phyloP scores from a whole-genome alignment of 163 green algal genomes.

The Coccomyxa subellipsoidea region DNA sequence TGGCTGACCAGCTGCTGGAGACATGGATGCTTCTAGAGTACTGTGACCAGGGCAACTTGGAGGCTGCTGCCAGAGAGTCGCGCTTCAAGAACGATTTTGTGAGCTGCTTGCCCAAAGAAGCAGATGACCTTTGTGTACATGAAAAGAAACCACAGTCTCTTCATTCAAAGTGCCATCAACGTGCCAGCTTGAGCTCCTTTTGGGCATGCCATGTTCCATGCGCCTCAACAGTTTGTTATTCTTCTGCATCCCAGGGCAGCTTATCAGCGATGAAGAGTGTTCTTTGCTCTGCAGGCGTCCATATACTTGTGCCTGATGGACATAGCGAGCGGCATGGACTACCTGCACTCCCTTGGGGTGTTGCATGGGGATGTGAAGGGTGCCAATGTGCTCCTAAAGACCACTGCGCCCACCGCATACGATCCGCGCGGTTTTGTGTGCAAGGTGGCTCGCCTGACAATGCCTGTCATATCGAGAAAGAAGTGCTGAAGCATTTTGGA shows the following conservation, averaged over 20 bases:
- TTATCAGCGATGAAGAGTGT: neutral
- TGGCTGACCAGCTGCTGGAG: neutral
- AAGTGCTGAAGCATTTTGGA: no score
- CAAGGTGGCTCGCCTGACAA: neutral
- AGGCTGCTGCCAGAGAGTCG: constrained; percentile 35
- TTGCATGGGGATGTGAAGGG: constrained; percentile 44
- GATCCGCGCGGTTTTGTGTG: constrained; percentile 50
- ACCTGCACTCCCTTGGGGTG: constrained; percentile 63
- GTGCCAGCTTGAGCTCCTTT: no score
- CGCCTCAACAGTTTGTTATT: no score
- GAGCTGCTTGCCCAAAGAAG: no score
- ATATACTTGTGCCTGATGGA: constrained; percentile 40
- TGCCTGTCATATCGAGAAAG: no score
- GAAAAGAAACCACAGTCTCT: no score
- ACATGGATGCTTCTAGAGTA: constrained; percentile 18
- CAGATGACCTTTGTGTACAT: no score
- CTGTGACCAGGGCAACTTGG: constrained; percentile 19
- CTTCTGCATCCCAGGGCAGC: no score
- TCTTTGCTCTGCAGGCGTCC: neutral
- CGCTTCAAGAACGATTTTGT: constrained; percentile 46
- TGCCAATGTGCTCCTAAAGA: constrained; percentile 23
- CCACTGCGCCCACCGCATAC: constrained; percentile 20
- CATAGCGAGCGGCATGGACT: constrained; percentile 59
- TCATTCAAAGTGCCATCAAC: no score
- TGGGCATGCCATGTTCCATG: no score